Evolutionary conservation across 2,329 filamentous ascomycete genomes (phyloP), one percentile per base, ranked within the genome.

Genomic region (Leptodontidium sp.): DNA sequence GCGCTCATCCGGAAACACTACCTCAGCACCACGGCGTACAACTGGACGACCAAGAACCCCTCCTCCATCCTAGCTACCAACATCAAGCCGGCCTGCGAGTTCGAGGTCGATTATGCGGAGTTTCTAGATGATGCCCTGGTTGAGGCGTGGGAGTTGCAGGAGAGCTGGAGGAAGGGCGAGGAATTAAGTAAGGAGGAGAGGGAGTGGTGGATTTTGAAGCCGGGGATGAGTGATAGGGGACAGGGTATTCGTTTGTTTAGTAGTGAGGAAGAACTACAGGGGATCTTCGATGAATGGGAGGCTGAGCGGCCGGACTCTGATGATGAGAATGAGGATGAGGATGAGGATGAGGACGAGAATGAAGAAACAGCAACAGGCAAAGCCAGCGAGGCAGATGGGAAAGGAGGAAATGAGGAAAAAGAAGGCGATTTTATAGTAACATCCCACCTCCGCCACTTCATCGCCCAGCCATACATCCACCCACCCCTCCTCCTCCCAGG

Each of bases 131-230:
- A 99, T 75, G 93, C 96, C 0, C 83, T 99, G 8, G 85, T 97
- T 1, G 96, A 99, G 79, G 92, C 92, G 0, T 98, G 91, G 79
- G 96, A 98, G 76, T 81, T 99, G 63, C 86, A 90, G 24, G 93
- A 93, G 67, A 94, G 92, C 74, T 86, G 97, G 79, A 87, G 87
- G 40, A 84, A 84, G 57, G 97, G 97, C 74, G 87, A 87, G 61
- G 80, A 79, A 15, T 78, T 75, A 38, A 64, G 70, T 9, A 45
- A 67, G 1, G 32, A 65, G 38, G 82, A 86, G 52, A 85, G 86
- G 68, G 89, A 97, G 78, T 99, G 95, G 95, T 99, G 96, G 96
- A 98, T 99, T 73, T 80, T 99, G 69, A 99, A 99, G 81, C 95
- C 96, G 0, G 92, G 95, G 9, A 98, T 99, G 96, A 97, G 93